Percentiles rank a stretch among this genome's conserved stretches.
Conservation (phyloP, 2,329 filamentous ascomycete genomes). For the Diplodia mutila region DNA sequence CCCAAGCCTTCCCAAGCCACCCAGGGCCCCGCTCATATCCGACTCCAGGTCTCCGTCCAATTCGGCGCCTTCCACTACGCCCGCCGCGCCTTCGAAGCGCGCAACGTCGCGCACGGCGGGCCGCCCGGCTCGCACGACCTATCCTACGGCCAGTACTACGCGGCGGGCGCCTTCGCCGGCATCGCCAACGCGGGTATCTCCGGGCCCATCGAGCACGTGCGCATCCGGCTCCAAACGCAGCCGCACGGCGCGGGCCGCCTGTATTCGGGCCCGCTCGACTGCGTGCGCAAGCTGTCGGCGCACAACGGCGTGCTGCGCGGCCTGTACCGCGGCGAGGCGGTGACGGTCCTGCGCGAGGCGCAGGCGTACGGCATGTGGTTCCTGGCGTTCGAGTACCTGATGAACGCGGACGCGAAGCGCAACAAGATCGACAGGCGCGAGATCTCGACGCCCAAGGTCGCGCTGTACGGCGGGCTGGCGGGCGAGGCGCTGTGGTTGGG, state of each 20-base stretch:
- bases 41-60: conserved; percentile 77
- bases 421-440: conserved; percentile 76
- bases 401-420: conserved; percentile 83
- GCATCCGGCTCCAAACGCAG: conserved; percentile 94
- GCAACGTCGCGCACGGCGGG: conserved; percentile 58
- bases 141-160: conserved; percentile 84
- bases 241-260: conserved; percentile 80
- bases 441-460: conserved; percentile 82
- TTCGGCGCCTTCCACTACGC: conserved; percentile 97
- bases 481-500: conserved; percentile 92
- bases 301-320: conserved; percentile 71
- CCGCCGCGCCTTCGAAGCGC: conserved; percentile 79
- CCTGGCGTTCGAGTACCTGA: conserved; percentile 90
- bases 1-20: too few relatives aligned
- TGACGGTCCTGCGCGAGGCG: conserved; percentile 86
- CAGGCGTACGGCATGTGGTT: conserved; percentile 98
- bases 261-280: conserved; percentile 86
- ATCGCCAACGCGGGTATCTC: conserved; percentile 87
- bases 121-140: conserved; percentile 52
- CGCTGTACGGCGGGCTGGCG: conserved; percentile 87
- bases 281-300: conserved; percentile 78
- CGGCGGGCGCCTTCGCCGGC: conserved; percentile 88
- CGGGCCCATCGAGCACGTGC: conserved; percentile 92
- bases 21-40: not conserved
- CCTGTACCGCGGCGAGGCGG: conserved; percentile 83